Evolutionary conservation across 2,329 filamentous ascomycete species (phyloP).

Genomic region (Massarina eburnea): DNA sequence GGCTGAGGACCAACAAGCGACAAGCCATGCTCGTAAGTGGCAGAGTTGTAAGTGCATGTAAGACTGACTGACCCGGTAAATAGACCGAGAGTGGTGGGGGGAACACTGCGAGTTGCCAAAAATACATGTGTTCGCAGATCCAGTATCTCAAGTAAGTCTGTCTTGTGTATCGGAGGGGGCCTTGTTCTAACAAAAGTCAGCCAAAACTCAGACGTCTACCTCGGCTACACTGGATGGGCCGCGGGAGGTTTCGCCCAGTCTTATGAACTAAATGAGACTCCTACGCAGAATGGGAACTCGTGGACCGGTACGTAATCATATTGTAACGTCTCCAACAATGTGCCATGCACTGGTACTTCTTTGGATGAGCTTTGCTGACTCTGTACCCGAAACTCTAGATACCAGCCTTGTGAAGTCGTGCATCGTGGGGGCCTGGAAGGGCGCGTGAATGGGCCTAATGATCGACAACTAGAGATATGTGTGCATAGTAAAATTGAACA

Average conservation of each 20-base stretch:
- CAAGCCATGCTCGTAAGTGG: conserved; percentile 37
- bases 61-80: too few species aligned
- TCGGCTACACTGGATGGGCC: conserved; percentile 33
- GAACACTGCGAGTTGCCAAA: conserved; percentile 37
- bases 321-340: too few species aligned
- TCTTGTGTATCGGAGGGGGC: neutral
- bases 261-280: conserved; percentile 29
- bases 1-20: conserved; percentile 40
- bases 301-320: too few species aligned
- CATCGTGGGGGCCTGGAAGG: conserved; percentile 21
- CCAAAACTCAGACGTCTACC: conserved; percentile 32
- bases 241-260: conserved; percentile 30
- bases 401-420: conserved; percentile 18
- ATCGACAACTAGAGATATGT: neutral
- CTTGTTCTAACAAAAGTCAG: conserved; percentile 12
- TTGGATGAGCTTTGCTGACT: too few species aligned
- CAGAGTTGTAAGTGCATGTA: too few species aligned
- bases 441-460: conserved; percentile 6
- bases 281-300: conserved; percentile 15
- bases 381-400: too few species aligned
- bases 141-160: conserved; percentile 32
- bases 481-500: neutral
- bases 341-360: too few species aligned
- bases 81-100: conserved; percentile 46
- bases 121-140: conserved; percentile 35